Conservation (phyloP, 2,329 filamentous ascomycete species). For the Onygenales sp. region DNA sequence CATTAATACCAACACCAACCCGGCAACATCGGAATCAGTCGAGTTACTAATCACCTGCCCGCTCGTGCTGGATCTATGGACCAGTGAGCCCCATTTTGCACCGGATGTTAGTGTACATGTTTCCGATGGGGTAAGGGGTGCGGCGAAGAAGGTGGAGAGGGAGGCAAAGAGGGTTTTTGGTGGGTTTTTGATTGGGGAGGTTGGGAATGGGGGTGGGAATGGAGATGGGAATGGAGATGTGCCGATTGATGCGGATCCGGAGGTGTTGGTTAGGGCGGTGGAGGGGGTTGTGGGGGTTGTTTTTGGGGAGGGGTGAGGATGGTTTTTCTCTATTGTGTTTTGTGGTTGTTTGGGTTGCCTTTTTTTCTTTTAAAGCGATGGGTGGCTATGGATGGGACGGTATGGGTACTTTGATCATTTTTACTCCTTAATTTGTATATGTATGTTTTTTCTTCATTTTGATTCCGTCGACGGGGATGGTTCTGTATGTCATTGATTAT, state of each 20-base stretch:
- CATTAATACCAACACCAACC: neutral
- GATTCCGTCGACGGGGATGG: too few relatives aligned
- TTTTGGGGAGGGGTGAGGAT: constrained; percentile 14
- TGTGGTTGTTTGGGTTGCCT: neutral
- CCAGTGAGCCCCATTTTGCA: constrained; percentile 28
- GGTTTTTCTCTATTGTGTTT: neutral
- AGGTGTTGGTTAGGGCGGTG: constrained; percentile 25
- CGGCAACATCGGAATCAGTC: neutral
- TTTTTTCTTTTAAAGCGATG: neutral
- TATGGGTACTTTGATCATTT: too few relatives aligned
- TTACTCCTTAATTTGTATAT: too few relatives aligned
- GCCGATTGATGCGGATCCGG: constrained; percentile 10
- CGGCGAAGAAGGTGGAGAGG: constrained; percentile 22
- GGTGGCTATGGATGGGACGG: too few relatives aligned
- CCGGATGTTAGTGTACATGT: constrained; percentile 26
- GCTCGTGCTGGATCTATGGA: constrained; percentile 30
- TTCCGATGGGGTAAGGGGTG: neutral
- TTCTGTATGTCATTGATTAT: too few relatives aligned
- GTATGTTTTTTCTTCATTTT: too few relatives aligned
- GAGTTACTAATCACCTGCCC: constrained; percentile 25
- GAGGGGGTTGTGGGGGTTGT: constrained; percentile 26
- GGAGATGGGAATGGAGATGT: constrained; percentile 11
- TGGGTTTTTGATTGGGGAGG: constrained; percentile 20
- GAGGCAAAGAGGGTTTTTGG: constrained; percentile 31
- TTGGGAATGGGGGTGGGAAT: neutral